Evolutionary conservation across 2,329 filamentous ascomycete species (phyloP).

Genomic region (Scedosporium boydii): DNA sequence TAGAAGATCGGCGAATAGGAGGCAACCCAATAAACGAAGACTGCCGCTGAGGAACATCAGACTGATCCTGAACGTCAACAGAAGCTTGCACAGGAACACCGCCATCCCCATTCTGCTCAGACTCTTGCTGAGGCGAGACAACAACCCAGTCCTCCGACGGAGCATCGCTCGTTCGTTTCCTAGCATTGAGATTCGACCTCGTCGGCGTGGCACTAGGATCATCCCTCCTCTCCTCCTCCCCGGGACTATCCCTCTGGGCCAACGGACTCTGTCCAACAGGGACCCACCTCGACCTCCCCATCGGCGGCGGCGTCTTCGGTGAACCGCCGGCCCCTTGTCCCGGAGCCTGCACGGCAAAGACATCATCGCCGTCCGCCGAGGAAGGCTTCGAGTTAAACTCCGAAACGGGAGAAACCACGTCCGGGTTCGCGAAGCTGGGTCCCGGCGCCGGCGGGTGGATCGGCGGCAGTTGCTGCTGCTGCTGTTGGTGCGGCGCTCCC

Average conservation of each 20-base stretch:
- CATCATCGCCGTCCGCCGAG: conserved; percentile 5
- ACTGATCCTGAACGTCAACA: conserved; percentile 10
- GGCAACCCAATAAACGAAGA: conserved; percentile 49
- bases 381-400: conserved; percentile 12
- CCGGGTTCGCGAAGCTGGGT: conserved; percentile 11
- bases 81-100: conserved; percentile 8
- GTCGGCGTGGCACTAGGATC: background rate
- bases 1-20: conserved; percentile 48
- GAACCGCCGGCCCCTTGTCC: background rate
- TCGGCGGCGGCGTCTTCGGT: background rate
- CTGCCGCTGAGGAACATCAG: conserved; percentile 24
- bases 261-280: conserved; percentile 1
- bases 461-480: conserved; percentile 7
- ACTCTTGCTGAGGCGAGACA: conserved; percentile 12
- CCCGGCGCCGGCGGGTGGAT: conserved; percentile 9
- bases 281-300: background rate
- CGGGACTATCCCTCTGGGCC: background rate
- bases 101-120: conserved; percentile 8
- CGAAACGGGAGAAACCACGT: conserved; percentile 23
- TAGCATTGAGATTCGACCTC: background rate
- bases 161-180: background rate
- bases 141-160: conserved; percentile 19
- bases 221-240: background rate
- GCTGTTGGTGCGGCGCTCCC: conserved; percentile 4
- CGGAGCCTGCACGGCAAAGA: background rate